Evolutionary conservation across 208 protist genomes (phyloP).

Genomic region (Herpetomonas samuelpessoai): DNA sequence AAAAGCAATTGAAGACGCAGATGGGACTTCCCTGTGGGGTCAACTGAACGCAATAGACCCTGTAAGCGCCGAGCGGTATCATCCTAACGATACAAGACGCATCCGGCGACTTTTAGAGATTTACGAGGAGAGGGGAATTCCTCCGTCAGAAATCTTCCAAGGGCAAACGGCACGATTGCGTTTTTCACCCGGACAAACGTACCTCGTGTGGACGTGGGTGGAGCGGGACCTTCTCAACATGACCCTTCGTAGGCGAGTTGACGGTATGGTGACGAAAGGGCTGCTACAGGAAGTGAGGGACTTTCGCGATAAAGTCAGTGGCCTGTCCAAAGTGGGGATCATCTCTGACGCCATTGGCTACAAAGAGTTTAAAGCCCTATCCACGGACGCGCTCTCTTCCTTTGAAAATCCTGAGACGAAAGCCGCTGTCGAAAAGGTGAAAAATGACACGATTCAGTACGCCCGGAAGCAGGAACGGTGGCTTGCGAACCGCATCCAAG

Average conservation of each 20-base stretch:
- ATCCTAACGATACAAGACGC: slow-evolving; percentile 82
- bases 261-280: slow-evolving; percentile 72
- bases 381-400: not conserved
- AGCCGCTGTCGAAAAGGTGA: slow-evolving; percentile 49
- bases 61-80: slow-evolving; percentile 55
- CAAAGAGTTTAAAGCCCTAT: slow-evolving; percentile 58
- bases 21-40: slow-evolving; percentile 35
- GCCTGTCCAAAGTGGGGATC: not conserved
- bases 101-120: slow-evolving; percentile 80
- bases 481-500: slow-evolving; percentile 76
- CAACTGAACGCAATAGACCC: slow-evolving; percentile 68
- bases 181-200: slow-evolving; percentile 26
- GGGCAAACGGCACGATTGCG: slow-evolving; percentile 29
- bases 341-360: slow-evolving; percentile 68
- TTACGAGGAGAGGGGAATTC: slow-evolving; percentile 36
- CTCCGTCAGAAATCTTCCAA: slow-evolving; percentile 51
- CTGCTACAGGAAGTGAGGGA: slow-evolving; percentile 55
- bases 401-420: slow-evolving; percentile 14
- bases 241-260: slow-evolving; percentile 61
- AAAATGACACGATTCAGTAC: slow-evolving; percentile 72
- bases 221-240: slow-evolving; percentile 35
- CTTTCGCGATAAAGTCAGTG: slow-evolving; percentile 19
- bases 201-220: slow-evolving; percentile 64
- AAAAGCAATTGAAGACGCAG: slow-evolving; percentile 4
- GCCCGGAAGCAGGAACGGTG: slow-evolving; percentile 75